These are phyloP conservation scores for Fusarium nodosum DNA, from an alignment of 2,329 filamentous ascomycete species.

Conservation along the genomic window DNA sequence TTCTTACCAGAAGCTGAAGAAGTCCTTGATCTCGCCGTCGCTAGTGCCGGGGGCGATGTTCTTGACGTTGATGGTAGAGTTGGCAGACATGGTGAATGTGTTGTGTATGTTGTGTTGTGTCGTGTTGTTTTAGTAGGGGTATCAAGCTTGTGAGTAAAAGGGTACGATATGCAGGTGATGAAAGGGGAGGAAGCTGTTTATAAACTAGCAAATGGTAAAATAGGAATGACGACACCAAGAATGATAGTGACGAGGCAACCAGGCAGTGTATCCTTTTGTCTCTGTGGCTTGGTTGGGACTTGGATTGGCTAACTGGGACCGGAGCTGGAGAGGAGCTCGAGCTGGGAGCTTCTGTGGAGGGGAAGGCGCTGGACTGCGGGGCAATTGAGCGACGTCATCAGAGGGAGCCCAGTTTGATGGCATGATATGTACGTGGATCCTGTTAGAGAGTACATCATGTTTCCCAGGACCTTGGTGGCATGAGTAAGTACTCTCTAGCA, in stretches of 20 bases:
- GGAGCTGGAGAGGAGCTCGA: background rate
- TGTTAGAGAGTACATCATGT: slow-evolving; percentile 20
- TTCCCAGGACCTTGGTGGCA: no score
- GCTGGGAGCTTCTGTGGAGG: slow-evolving; percentile 10
- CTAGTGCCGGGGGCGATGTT: slow-evolving; percentile 86
- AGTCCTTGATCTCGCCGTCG: slow-evolving; percentile 93
- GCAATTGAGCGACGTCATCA: slow-evolving; percentile 51
- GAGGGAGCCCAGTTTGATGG: slow-evolving; percentile 29
- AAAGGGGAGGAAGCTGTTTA: slow-evolving; percentile 25
- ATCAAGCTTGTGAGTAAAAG: slow-evolving; percentile 35
- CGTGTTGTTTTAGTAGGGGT: slow-evolving; percentile 23
- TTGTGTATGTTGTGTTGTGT: slow-evolving; percentile 4
- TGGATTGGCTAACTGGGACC: background rate
- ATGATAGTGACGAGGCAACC: slow-evolving; percentile 42
- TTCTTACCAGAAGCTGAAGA: slow-evolving; percentile 93
- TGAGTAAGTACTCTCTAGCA: slow-evolving; percentile 28
- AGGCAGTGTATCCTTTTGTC: slow-evolving; percentile 26
- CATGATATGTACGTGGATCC: slow-evolving; percentile 38
- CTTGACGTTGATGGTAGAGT: slow-evolving; percentile 83
- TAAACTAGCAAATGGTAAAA: slow-evolving; percentile 25
- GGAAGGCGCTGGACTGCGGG: slow-evolving; percentile 41
- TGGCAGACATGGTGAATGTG: slow-evolving; percentile 65
- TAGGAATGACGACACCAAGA: slow-evolving; percentile 43
- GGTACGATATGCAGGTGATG: background rate
- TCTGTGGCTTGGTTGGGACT: background rate